Evolutionary conservation across 495 filamentous ascomycete species (phyloP), one percentile per base, ranked within the genome.

Genomic region (Pyrenula aspistea): DNA sequence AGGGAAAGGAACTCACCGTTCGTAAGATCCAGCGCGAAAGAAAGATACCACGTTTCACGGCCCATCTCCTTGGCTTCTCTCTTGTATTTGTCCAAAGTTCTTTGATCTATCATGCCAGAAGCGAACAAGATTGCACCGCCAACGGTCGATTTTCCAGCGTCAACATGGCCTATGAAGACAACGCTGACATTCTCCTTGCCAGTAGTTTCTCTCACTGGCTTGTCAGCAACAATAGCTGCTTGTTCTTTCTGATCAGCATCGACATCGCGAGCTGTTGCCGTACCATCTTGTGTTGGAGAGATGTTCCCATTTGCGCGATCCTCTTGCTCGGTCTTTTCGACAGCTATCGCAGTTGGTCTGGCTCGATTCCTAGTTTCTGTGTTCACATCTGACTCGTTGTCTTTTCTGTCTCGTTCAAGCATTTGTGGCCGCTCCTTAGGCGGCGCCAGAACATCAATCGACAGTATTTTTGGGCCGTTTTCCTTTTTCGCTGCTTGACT

Each of bases 121-220:
- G 80, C 83, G 65, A 92, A 95, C 2, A 97, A 75, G 56, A 99
- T 93, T 50, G 85, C 83, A 51, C 93, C 93, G 64, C 94, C 93
- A 10, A 99, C 79, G 1, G 93, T 97, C 19, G 88, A 93, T 74
- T 97, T 99, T 63, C 93, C 93, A 58, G 92, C 91, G 71, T 98
- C 93, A 58, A 97, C 93, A 76, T 96, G 93, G 54, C 93, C 93
- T n/a, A 98, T 88, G 77, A 98, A 98, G 57, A 98, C 94, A 53
- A 97, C 82, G 67, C 97, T 98, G 59, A 99, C 85, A 65, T 99
- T 94, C 70, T 99, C 93, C 71, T 97, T 96, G 62, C 93, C 93
- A 69, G 97, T 97, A 49, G 97, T 89, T 71, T 97, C 93, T 67
- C 89, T 88, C 57, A 99, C 72, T 0, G 88, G 87, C 50, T 88